Conservation (phyloP, 495 filamentous ascomycete genomes). For the Penicillium maclennaniae region DNA sequence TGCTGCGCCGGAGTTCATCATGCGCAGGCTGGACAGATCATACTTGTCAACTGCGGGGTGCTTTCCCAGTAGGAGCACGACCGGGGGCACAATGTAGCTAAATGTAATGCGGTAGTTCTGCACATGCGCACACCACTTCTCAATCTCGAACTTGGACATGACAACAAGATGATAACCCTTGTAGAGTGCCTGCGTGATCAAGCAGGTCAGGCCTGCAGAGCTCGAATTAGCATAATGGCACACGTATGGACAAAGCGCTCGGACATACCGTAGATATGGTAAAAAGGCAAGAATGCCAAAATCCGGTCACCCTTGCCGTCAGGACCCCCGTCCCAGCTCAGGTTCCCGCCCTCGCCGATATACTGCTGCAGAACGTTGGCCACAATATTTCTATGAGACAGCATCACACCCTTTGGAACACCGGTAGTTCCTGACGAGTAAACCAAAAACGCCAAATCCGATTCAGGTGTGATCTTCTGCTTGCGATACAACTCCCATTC, state of each 20-base stretch:
- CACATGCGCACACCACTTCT: constrained; percentile 69
- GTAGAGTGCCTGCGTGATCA: constrained; percentile 62
- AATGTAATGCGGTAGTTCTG: constrained; percentile 74
- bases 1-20: constrained; percentile 87
- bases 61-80: constrained; percentile 77
- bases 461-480: constrained; percentile 42
- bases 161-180: constrained; percentile 67
- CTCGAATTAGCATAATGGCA: constrained; percentile 55
- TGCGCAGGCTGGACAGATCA: constrained; percentile 72
- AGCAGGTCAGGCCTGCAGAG: constrained; percentile 59
- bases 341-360: constrained; percentile 54
- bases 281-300: constrained; percentile 85
- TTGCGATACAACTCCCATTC: too few species aligned
- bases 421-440: constrained; percentile 93
- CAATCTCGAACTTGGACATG: constrained; percentile 81
- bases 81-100: constrained; percentile 79
- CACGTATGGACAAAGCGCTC: neutral
- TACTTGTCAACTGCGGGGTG: constrained; percentile 73
- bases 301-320: constrained; percentile 66
- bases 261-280: constrained; percentile 79
- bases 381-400: constrained; percentile 78
- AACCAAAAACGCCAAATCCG: constrained; percentile 62
- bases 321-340: constrained; percentile 56
- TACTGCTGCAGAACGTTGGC: constrained; percentile 60
- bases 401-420: constrained; percentile 87